Conservation (phyloP, 2,329 filamentous ascomycete species). For the Colletotrichum tropicale region DNA sequence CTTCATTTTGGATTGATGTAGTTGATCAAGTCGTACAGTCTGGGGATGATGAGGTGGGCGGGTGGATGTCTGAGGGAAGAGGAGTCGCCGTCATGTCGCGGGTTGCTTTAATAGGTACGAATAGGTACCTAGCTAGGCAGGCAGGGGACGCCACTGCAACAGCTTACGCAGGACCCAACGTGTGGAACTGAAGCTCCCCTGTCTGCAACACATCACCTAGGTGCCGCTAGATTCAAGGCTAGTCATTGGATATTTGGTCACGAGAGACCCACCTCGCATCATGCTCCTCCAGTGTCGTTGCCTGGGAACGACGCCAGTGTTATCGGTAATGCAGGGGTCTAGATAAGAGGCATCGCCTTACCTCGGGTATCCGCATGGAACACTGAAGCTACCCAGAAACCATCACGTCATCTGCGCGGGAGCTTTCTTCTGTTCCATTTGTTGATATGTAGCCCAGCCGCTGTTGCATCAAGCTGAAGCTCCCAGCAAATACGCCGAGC, state of each 20-base stretch:
- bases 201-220: background rate
- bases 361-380: background rate
- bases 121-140: background rate
- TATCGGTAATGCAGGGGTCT: background rate
- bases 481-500: background rate
- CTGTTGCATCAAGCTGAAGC: background rate
- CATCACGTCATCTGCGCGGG: background rate
- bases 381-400: background rate
- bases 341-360: background rate
- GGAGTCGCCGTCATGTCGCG: background rate
- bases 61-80: background rate
- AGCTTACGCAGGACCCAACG: background rate
- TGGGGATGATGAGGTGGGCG: background rate
- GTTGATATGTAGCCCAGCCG: background rate
- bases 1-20: constrained; percentile 49
- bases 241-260: background rate
- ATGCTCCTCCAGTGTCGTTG: background rate
- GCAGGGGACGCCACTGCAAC: background rate
- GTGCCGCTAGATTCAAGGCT: background rate
- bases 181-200: background rate
- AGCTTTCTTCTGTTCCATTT: background rate
- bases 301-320: background rate
- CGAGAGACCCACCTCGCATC: background rate
- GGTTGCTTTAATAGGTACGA: background rate
- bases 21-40: background rate